Percentiles rank a stretch among this genome's conserved stretches.
phyloP scores from a whole-genome alignment of 1,284 basidiomycete species.

The Schizophyllum amplum region DNA sequence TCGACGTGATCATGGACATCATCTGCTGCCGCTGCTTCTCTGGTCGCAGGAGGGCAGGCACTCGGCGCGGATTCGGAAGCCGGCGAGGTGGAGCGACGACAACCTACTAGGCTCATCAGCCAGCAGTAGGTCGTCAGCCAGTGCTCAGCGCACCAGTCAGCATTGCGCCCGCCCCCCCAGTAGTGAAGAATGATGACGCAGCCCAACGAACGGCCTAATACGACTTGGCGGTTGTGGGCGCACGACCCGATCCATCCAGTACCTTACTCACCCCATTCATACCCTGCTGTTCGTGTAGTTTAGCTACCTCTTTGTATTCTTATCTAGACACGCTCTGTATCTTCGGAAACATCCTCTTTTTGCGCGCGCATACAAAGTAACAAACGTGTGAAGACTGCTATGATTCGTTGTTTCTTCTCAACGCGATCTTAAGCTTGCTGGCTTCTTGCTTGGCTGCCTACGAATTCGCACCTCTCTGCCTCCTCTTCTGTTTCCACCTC shows the following conservation, averaged over 20 bases:
- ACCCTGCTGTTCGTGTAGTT: not conserved
- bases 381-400: too few relatives aligned
- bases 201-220: too few relatives aligned
- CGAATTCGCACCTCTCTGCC: slow-evolving; percentile 27
- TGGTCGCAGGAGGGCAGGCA: slow-evolving; percentile 29
- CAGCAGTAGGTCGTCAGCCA: not conserved
- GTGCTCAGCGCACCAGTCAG: not conserved
- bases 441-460: slow-evolving; percentile 11
- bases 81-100: slow-evolving; percentile 11
- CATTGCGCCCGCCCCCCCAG: too few relatives aligned
- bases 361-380: too few relatives aligned
- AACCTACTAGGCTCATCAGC: not conserved
- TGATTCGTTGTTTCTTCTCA: too few relatives aligned
- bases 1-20: slow-evolving; percentile 51
- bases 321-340: not conserved
- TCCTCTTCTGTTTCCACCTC: slow-evolving; percentile 35
- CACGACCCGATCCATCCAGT: not conserved
- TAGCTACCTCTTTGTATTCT: not conserved
- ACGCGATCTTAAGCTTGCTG: too few relatives aligned
- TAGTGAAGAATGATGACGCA: too few relatives aligned
- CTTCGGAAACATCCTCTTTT: not conserved
- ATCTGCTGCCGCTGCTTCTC: slow-evolving; percentile 49
- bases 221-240: too few relatives aligned
- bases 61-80: slow-evolving; percentile 22
- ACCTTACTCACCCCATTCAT: not conserved